Evolutionary conservation across 805 yeast genomes (phyloP), one percentile per base, ranked within the genome.

Genomic region (Schizosaccharomyces japonicus): DNA sequence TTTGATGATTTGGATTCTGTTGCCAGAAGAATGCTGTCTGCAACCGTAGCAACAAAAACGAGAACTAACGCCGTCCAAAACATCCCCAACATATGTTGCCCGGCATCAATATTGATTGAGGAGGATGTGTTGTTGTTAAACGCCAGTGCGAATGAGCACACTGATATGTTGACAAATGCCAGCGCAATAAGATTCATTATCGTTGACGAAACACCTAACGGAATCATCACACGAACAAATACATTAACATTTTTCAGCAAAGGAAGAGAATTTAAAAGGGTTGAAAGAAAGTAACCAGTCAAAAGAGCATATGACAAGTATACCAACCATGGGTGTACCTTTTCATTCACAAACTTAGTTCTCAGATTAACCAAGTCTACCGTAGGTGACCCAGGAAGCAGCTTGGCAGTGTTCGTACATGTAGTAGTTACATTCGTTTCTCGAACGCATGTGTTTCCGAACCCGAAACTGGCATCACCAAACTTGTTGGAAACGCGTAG

Each of bases 241-340:
- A 15, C 17, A 19, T 17, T 15, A 3, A 36, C 15, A 15, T 27
- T 25, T 2, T 23, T 27, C n/a, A 36, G 17, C 13, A 36, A 36
- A 23, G 42, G 42, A 21, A 36, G 17, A 2, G 27, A n/a, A 23
- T 11, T n/a, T 6, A 36, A 7, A 36, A 21, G 27, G 2, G 27
- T 27, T 27, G 23, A 19, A 36, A 36, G 42, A 36, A 36, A 36
- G 25, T 15, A 36, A 21, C 17, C 27, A 2, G 27, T 27, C 6
- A 25, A 36, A 7, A 36, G 27, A 23, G 4, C 17, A 36, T 19
- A 36, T 11, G 42, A 36, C 17, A 36, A 36, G 11, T 19, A 25
- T 8, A 36, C 26, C 42, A 36, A 19, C 42, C 42, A 36, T 19
- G 42, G 42, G 23, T 36, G 42, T n/a, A 36, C 42, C 23, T 36